Evolutionary conservation across 2,329 filamentous ascomycete genomes (phyloP).

Genomic region (Alternaria incomplexa): DNA sequence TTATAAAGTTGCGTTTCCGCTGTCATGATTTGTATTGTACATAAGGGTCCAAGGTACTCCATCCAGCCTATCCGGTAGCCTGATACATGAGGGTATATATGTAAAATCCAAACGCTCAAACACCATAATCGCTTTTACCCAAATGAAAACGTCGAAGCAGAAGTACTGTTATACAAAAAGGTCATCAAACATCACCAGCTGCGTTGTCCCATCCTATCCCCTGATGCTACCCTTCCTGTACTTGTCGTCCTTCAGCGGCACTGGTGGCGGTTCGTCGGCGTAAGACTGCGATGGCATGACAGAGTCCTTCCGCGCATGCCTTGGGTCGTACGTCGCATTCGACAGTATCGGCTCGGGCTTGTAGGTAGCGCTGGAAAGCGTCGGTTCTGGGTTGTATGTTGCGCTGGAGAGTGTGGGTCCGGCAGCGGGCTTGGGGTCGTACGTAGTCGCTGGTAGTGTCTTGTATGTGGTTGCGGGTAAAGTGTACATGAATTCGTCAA

Average conservation of each 20-base stretch:
- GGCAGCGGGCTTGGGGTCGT: conserved; percentile 1
- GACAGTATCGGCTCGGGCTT: conserved; percentile 2
- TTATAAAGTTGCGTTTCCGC: neutral
- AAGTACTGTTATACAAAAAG: neutral
- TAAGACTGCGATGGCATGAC: conserved; percentile 17
- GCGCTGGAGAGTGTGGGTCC: conserved; percentile 8
- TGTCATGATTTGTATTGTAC: neutral
- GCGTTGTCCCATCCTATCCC: neutral
- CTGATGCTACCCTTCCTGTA: conserved; percentile 10
- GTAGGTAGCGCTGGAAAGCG: conserved; percentile 19
- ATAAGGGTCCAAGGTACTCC: neutral
- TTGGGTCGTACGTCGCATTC: conserved; percentile 11
- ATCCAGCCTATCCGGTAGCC: neutral
- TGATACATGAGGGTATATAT: neutral
- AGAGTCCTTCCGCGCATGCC: conserved; percentile 30
- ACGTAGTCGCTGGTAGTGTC: conserved; percentile 21
- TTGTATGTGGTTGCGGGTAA: conserved; percentile 20
- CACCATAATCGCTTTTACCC: neutral
- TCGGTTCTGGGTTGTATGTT: conserved; percentile 10
- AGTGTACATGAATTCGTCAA: conserved; percentile 32
- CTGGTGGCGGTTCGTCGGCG: conserved; percentile 6
- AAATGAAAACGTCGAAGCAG: neutral
- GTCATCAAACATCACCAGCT: neutral
- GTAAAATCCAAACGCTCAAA: neutral
- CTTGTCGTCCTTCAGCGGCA: conserved; percentile 13